A percentile compares a stretch with the other conserved stretches of the same genome.
Conservation (phyloP, 1,139 yeast species). For the Nakaseomyces glabratus region DNA sequence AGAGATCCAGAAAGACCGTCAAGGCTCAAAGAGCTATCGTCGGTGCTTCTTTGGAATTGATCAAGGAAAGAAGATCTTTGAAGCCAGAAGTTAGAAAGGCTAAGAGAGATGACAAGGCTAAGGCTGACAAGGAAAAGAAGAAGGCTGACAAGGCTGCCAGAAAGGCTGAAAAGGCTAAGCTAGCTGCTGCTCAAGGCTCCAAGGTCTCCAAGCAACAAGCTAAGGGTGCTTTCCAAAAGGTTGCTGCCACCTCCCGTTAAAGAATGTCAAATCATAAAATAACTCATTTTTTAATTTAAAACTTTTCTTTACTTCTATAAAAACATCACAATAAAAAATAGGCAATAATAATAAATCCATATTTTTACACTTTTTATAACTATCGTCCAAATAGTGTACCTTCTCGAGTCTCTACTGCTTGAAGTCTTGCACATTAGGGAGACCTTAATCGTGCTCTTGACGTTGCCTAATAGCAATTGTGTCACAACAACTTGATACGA, state of each 20-base stretch:
- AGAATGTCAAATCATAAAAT: constrained; percentile 12
- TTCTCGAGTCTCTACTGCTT: too few relatives aligned
- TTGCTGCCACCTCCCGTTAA: constrained; percentile 95
- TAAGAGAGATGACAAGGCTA: constrained; percentile 85
- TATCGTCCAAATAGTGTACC: too few relatives aligned
- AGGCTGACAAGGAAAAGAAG: constrained; percentile 92
- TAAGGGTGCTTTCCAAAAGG: constrained; percentile 94
- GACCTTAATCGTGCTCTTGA: too few relatives aligned
- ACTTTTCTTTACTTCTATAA: constrained; percentile 7
- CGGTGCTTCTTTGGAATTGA: constrained; percentile 97
- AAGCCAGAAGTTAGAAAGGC: constrained; percentile 98
- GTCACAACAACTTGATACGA: too few relatives aligned
- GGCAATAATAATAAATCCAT: constrained; percentile 2
- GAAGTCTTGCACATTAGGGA: too few relatives aligned
- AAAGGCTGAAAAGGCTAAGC: constrained; percentile 89
- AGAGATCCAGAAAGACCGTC: constrained; percentile 95
- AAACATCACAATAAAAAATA: constrained; percentile 6
- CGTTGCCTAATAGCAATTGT: too few relatives aligned
- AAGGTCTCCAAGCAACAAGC: constrained; percentile 77
- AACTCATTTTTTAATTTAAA: constrained; percentile 9
- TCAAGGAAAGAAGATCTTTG: constrained; percentile 93
- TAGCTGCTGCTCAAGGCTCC: constrained; percentile 62
- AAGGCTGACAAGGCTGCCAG: constrained; percentile 88
- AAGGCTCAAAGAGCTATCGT: constrained; percentile 98
- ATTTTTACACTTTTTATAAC: too few relatives aligned